Conservation (phyloP, 257 asterid genomes). For the Rauvolfia tetraphylla region DNA sequence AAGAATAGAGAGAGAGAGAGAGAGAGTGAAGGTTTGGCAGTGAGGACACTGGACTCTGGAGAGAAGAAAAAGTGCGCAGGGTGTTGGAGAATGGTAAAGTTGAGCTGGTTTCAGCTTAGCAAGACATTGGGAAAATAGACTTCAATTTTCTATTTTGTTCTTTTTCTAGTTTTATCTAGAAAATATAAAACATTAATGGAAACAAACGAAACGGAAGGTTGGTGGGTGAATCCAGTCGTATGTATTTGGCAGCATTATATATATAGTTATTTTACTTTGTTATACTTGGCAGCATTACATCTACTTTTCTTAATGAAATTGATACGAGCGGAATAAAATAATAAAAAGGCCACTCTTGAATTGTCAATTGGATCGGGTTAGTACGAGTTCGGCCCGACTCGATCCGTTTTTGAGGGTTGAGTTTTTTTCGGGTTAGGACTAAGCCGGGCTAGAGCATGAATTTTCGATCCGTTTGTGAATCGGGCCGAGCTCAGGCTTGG, state of each 20-base stretch:
- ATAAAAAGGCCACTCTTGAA: too few relatives aligned
- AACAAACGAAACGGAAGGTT: slow-evolving; percentile 19
- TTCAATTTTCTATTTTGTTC: background rate
- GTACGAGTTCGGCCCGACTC: too few relatives aligned
- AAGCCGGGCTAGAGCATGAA: too few relatives aligned
- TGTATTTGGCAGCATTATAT: background rate
- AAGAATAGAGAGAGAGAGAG: background rate
- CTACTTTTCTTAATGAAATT: too few relatives aligned
- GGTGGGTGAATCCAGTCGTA: slow-evolving; percentile 1
- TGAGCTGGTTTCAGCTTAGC: slow-evolving; percentile 35
- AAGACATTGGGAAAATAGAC: slow-evolving; percentile 46
- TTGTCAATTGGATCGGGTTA: too few relatives aligned
- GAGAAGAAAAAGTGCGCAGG: slow-evolving; percentile 19
- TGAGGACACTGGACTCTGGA: slow-evolving; percentile 23
- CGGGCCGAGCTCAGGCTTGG: too few relatives aligned
- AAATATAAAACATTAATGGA: background rate
- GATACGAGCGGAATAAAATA: background rate
- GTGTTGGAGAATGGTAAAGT: slow-evolving; percentile 64
- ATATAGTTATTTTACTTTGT: too few relatives aligned
- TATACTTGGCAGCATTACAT: background rate
- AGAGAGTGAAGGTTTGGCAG: slow-evolving; percentile 42
- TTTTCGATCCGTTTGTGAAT: too few relatives aligned
- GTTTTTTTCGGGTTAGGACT: too few relatives aligned
- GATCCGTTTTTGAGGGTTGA: too few relatives aligned
- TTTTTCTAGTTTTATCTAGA: too few relatives aligned